Evolutionary conservation across 1,284 basidiomycete species (phyloP).

Genomic region (Takashimella tepidaria): DNA sequence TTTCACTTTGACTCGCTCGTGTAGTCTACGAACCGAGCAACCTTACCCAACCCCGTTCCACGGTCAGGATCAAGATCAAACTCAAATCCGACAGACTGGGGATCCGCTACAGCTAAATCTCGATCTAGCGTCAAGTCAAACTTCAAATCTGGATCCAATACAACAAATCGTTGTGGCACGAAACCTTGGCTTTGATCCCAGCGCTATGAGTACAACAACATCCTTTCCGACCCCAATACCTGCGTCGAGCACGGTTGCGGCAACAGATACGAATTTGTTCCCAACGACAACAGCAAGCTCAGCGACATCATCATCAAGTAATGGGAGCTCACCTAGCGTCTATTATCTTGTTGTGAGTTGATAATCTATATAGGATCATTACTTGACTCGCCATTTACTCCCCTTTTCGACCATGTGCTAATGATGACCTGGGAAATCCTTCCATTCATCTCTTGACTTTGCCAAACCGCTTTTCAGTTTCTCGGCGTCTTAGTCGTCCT

Average conservation of each 20-base stretch:
- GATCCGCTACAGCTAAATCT: no score
- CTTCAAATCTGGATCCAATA: no score
- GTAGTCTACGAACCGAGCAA: no score
- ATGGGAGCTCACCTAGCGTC: background rate
- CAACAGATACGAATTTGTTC: conserved; percentile 2
- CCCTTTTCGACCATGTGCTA: no score
- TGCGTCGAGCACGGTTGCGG: background rate
- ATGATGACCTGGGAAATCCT: no score
- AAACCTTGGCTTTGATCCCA: conserved; percentile 9
- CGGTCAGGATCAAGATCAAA: no score
- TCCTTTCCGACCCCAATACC: conserved; percentile 5
- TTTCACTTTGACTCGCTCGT: no score
- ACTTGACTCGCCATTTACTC: no score
- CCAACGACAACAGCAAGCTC: conserved; percentile 1
- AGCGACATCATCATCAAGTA: background rate
- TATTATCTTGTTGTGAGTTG: conserved; percentile 5
- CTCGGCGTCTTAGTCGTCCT: conserved; percentile 32
- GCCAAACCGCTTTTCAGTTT: conserved; percentile 19
- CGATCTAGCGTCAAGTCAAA: no score
- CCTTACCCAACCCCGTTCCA: no score
- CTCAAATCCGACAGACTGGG: no score
- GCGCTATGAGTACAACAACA: conserved; percentile 7
- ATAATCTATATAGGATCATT: background rate
- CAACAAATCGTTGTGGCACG: background rate
- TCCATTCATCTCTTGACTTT: background rate